These are phyloP conservation scores for Colletotrichum noveboracense DNA, from an alignment of 2,329 filamentous ascomycete genomes.

Conservation along the genomic window DNA sequence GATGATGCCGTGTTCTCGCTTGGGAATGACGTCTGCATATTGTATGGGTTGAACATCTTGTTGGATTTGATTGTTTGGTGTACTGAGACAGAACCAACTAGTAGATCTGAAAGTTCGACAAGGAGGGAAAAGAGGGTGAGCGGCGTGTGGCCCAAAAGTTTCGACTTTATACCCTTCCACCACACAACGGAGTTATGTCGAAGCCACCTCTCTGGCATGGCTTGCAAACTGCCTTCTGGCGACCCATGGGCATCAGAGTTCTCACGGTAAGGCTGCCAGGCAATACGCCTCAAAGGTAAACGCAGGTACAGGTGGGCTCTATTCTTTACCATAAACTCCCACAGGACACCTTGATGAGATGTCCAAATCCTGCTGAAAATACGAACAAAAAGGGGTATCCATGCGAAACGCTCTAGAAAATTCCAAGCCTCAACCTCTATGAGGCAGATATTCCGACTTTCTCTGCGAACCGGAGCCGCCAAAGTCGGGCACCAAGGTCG, in stretches of 20 bases:
- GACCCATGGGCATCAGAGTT: background rate
- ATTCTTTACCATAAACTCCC: background rate
- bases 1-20: background rate
- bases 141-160: background rate
- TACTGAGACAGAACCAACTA: background rate
- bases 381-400: background rate
- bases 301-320: background rate
- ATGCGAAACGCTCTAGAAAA: background rate
- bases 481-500: background rate
- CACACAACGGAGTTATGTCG: background rate
- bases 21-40: background rate
- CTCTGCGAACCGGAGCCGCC: background rate
- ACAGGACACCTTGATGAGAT: background rate
- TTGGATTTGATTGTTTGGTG: background rate
- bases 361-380: background rate
- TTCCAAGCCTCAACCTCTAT: background rate
- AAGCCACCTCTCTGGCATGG: background rate
- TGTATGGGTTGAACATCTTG: background rate
- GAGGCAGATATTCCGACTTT: background rate
- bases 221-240: background rate
- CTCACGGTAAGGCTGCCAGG: background rate
- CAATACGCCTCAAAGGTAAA: background rate
- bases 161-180: background rate
- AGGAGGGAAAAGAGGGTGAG: background rate
- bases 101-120: background rate